phyloP scores from a whole-genome alignment of 331 rosid genomes.

The Phaseolus coccineus region DNA sequence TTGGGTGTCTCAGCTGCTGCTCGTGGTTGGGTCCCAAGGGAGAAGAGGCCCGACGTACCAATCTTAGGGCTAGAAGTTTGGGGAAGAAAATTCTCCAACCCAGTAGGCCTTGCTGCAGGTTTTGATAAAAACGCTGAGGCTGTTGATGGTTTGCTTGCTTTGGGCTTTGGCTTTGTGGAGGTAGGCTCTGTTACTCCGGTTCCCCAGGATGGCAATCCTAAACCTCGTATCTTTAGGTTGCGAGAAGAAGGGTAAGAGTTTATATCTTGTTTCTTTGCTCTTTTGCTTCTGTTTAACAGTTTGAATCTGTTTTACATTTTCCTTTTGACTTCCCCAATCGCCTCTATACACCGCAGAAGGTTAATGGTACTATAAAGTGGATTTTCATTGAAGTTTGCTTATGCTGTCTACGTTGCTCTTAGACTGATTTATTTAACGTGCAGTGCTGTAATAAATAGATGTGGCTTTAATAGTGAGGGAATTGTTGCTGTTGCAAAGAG shows the following conservation, averaged over 20 bases:
- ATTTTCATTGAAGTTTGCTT: slow-evolving; percentile 6
- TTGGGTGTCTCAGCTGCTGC: slow-evolving; percentile 94
- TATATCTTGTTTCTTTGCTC: slow-evolving; percentile 24
- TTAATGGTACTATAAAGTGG: slow-evolving; percentile 29
- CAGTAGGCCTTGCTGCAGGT: slow-evolving; percentile 99
- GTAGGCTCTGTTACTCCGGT: slow-evolving; percentile 98
- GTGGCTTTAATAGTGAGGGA: slow-evolving; percentile 97
- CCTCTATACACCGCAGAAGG: slow-evolving; percentile 27
- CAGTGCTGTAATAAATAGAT: slow-evolving; percentile 96
- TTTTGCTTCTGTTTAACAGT: slow-evolving; percentile 30
- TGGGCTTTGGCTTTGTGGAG: slow-evolving; percentile 97
- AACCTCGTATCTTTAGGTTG: slow-evolving; percentile 93
- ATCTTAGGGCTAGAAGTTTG: slow-evolving; percentile 86
- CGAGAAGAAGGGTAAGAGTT: slow-evolving; percentile 70
- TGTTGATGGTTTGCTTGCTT: slow-evolving; percentile 87
- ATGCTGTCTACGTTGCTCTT: slow-evolving; percentile 37
- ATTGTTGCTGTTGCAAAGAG: slow-evolving; percentile 97
- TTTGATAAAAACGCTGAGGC: slow-evolving; percentile 98
- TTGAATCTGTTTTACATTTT: not conserved
- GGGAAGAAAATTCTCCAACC: slow-evolving; percentile 98
- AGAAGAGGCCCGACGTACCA: slow-evolving; percentile 84
- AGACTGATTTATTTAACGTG: slow-evolving; percentile 44
- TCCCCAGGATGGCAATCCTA: slow-evolving; percentile 97
- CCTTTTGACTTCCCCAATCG: slow-evolving; percentile 22
- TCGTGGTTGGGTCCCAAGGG: slow-evolving; percentile 98